Base-by-base conservation (phyloP, 2,329 filamentous ascomycete genomes). In the Phaeosphaeria sp. region DNA sequence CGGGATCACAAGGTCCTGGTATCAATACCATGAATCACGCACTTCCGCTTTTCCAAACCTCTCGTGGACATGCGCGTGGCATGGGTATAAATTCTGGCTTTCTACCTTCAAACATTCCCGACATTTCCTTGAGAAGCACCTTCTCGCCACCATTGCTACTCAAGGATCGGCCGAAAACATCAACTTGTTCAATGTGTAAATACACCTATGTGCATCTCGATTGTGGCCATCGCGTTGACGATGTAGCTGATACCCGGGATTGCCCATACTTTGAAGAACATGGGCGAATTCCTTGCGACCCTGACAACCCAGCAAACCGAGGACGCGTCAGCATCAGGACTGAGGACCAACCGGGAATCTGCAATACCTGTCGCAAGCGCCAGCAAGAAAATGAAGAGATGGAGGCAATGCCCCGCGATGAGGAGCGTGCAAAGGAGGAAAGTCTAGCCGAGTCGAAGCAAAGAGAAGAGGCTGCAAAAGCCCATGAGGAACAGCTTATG, bases 181-280 rank as follows among this genome's bases (percentile, higher is more conserved):
- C 51, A 11, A 24, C 52, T 6, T 49, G 39, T 36, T 8, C 51
- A 20, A 72, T 71, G 67, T 72, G 69, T 53, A 63, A 58, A 24
- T 70, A 65, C 42, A 68, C 64, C 36, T 49, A 68, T 49, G 40
- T 59, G 44, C 48, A 56, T 45, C 55, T 61, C 18, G 65, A 70
- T 20, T 69, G 67, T 49, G 65, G 65, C 7, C 67, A 72, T 27
- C 55, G 57, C 9, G 49, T 49, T 8, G 53, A 62, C 43, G 67
- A 72, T 30, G 56, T 67, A 27, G 63, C 66, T 25, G 62, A 66
- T 39, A 59, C 60, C 30, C 43, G 47, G 33, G 50, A 52, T 20
- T 69, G 68, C 56, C 43, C 53, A 42, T 59, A 66, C 21, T 67
- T 59, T 25, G 44, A 43, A 59, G 21, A 49, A 49, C 13, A 63